Conservation (phyloP, 306 rosid species). For the Begonia loranthoides region DNA sequence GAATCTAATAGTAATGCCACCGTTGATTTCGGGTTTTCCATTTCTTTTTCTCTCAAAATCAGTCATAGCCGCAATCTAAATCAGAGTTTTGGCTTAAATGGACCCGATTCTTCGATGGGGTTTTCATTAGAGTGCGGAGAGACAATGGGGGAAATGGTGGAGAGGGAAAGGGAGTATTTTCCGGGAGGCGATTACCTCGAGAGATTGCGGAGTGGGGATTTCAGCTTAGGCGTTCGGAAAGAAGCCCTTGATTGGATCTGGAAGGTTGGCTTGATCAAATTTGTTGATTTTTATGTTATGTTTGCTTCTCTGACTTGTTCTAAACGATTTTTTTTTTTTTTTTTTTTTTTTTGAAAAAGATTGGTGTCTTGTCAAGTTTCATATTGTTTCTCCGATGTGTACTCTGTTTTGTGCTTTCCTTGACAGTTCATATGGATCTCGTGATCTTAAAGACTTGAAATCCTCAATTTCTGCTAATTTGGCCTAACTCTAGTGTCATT, state of each 20-base stretch:
- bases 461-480: no score
- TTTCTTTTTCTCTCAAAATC: slow-evolving; percentile 20
- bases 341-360: no score
- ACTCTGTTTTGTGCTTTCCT: not conserved
- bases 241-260: slow-evolving; percentile 73
- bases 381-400: not conserved
- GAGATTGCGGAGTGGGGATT: slow-evolving; percentile 49
- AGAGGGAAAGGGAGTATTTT: slow-evolving; percentile 41
- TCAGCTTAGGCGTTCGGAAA: slow-evolving; percentile 45
- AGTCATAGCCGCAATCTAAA: slow-evolving; percentile 9
- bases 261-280: slow-evolving; percentile 36
- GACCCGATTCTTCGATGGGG: slow-evolving; percentile 23
- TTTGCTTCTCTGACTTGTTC: slow-evolving; percentile 10
- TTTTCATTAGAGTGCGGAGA: slow-evolving; percentile 35
- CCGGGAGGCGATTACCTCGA: slow-evolving; percentile 50
- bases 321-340: no score
- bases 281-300: slow-evolving; percentile 7
- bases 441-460: no score
- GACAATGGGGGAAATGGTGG: slow-evolving; percentile 26
- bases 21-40: slow-evolving; percentile 26
- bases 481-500: no score
- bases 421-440: not conserved
- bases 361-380: slow-evolving; percentile 1
- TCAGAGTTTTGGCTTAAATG: slow-evolving; percentile 13
- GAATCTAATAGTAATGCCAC: slow-evolving; percentile 23